Evolutionary conservation across 306 rosid species (phyloP).

Genomic region (Fragaria ananassa): DNA sequence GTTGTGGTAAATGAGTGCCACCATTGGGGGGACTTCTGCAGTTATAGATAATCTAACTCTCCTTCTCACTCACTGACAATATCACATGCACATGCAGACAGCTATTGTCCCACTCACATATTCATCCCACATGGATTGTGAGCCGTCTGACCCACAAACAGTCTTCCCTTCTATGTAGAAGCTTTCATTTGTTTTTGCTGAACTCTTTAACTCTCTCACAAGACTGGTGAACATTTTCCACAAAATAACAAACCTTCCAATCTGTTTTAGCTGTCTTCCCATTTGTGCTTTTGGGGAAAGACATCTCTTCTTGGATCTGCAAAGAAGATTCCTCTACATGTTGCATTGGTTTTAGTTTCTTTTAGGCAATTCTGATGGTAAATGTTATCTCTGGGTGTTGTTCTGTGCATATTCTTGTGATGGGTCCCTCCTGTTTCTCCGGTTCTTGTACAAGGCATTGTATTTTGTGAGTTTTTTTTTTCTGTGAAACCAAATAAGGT

Average conservation of each 20-base stretch:
- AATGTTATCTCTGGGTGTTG: slow-evolving; percentile 19
- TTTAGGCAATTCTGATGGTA: slow-evolving; percentile 25
- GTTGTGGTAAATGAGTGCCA: slow-evolving; percentile 2
- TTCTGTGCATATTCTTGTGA: slow-evolving; percentile 14
- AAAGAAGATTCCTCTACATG: slow-evolving; percentile 32
- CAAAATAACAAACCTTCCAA: slow-evolving; percentile 30
- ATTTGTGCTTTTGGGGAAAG: slow-evolving; percentile 26
- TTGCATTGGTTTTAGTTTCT: slow-evolving; percentile 35
- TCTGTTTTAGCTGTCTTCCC: slow-evolving; percentile 37
- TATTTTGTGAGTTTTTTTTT: slow-evolving; percentile 32
- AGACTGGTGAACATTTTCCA: slow-evolving; percentile 41
- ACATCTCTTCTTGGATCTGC: slow-evolving; percentile 45
- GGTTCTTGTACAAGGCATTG: slow-evolving; percentile 15
- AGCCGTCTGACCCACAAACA: slow-evolving; percentile 37
- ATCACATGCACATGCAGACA: slow-evolving; percentile 87
- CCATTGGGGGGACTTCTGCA: not conserved
- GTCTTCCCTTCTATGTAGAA: slow-evolving; percentile 4
- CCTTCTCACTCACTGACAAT: slow-evolving; percentile 40
- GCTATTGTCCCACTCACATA: slow-evolving; percentile 54
- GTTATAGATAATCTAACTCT: not conserved
- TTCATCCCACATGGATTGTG: slow-evolving; percentile 57
- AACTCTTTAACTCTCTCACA: slow-evolving; percentile 34
- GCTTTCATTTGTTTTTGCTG: slow-evolving; percentile 10
- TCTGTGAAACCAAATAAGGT: slow-evolving; percentile 36
- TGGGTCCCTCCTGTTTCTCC: slow-evolving; percentile 27